phyloP scores from a whole-genome alignment of 495 filamentous ascomycete genomes.

The Tuber indicum region DNA sequence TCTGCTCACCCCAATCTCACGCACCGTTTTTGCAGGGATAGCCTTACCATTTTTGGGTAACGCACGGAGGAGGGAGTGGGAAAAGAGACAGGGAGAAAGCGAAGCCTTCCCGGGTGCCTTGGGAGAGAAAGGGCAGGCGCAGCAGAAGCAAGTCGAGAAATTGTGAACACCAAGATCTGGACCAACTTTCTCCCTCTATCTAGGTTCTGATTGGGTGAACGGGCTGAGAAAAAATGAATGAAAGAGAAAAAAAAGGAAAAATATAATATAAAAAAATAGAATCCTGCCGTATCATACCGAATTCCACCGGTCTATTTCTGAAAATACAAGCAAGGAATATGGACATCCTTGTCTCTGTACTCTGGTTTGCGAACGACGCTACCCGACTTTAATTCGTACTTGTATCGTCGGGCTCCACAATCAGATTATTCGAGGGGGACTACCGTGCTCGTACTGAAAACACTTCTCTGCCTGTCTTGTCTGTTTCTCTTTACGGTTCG shows the following conservation, averaged over 20 bases:
- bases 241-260: not conserved
- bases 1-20: not conserved
- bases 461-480: not conserved
- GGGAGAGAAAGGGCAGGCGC: not conserved
- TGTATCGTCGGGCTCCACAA: too few relatives aligned
- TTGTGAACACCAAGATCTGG: not conserved
- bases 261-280: not conserved
- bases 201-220: not conserved
- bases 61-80: not conserved
- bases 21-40: not conserved
- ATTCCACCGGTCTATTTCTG: not conserved
- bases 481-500: not conserved
- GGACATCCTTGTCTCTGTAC: not conserved
- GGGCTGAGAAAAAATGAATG: not conserved
- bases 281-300: not conserved
- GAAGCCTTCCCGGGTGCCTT: not conserved
- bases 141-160: not conserved
- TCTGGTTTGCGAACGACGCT: not conserved
- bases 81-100: not conserved
- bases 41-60: not conserved
- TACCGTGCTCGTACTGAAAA: not conserved
- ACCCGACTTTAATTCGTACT: not conserved
- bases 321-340: not conserved
- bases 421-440: not conserved
- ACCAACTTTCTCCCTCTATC: not conserved